Evolutionary conservation across 129 eudicot species (phyloP), one percentile per base, ranked within the genome.

Genomic region (Escallonia herrerae): DNA sequence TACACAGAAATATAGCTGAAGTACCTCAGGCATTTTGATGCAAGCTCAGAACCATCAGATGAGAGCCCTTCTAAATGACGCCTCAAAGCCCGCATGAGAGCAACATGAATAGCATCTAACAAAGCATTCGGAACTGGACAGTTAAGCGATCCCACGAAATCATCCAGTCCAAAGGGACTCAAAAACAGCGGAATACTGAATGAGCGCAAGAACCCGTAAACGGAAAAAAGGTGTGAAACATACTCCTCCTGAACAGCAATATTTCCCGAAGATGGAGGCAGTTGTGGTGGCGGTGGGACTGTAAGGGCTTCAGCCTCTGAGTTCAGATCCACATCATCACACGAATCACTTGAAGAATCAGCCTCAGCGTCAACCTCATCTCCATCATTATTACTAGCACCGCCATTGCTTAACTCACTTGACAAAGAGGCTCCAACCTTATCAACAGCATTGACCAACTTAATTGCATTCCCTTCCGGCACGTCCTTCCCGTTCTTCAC

Each of bases 131-230:
- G 84, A 7, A 74, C 83, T 43, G 80, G 47, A 66, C 86, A 81
- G 68, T 86, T 93, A 55, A 93, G 84, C 41, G 95, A 86, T 8
- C 99, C 99, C 68, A 93, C 99, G 75, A 93, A 87, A 62, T 93
- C 99, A 79, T 93, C 99, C 68, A 93, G 72, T 65, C 86, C 88
- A 76, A 93, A 93, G 45, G 99, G 99, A 74, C 90, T 79, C 72
- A 93, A 76, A 67, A 83, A 93, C 75, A 93, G 81, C 43, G 75
- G 73, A n/a, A 86, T 70, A 58, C 96, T 89, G 78, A 86, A 93
- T 3, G 99, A 83, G 10, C 99, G 87, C 77, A 93, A 72, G 72
- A 93, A 89, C 71, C 91, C 77, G 80, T 89, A 80, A 22, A 93
- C 96, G 40, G 99, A 81, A 59, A 93, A 73, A 40, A 93, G 96